A percentile compares a stretch with the other conserved stretches of the same genome.
Evolutionary conservation across 2,329 filamentous ascomycete species (phyloP).

Genomic region (Colletotrichum sp.): DNA sequence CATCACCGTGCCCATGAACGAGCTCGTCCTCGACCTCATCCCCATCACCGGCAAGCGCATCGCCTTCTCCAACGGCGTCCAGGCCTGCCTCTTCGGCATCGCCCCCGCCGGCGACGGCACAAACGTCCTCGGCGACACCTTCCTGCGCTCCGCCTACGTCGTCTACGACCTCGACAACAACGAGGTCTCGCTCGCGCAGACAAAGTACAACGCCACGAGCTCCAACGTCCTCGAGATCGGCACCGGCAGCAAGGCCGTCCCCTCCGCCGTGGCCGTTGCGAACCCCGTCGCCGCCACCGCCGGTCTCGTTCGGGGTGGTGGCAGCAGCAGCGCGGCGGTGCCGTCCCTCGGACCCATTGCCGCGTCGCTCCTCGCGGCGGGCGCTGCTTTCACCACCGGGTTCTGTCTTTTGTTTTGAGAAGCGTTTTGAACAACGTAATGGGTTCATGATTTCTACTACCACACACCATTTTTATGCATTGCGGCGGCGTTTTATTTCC

Average conservation of each 20-base stretch:
- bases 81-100: conserved; percentile 72
- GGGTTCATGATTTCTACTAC: not conserved
- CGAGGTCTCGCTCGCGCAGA: conserved; percentile 73
- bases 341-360: conserved; percentile 1
- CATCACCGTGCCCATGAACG: conserved; percentile 62
- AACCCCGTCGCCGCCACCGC: conserved; percentile 55
- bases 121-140: conserved; percentile 76
- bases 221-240: conserved; percentile 61
- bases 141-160: conserved; percentile 75
- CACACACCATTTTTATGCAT: not conserved
- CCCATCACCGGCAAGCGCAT: conserved; percentile 51
- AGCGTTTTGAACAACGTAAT: not conserved
- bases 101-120: conserved; percentile 59
- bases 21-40: conserved; percentile 62
- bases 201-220: conserved; percentile 61
- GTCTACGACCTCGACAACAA: conserved; percentile 78
- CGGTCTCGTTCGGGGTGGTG: conserved; percentile 33
- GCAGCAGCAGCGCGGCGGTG: conserved; percentile 1
- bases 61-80: conserved; percentile 55
- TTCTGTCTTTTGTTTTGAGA: not conserved
- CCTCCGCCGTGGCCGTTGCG: conserved; percentile 55
- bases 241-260: conserved; percentile 52
- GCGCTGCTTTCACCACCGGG: not conserved
- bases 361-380: conserved; percentile 5
- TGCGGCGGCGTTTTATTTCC: conserved; percentile 4